Evolutionary conservation across 75 land plant species (phyloP), one percentile per base, ranked within the genome.

Genomic region (Azolla pinnata): DNA sequence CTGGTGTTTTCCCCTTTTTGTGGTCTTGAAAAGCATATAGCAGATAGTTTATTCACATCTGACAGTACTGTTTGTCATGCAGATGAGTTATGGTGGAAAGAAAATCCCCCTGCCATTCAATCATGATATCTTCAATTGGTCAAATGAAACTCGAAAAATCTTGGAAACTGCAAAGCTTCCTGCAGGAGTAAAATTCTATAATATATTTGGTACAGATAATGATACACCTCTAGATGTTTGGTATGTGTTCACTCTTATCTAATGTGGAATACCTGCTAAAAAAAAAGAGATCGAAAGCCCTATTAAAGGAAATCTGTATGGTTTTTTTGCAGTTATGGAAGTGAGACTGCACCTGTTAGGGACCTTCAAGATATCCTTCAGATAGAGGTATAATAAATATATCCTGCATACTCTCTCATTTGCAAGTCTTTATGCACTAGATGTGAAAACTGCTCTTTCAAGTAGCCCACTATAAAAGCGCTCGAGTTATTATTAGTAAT

Each of bases 161-260:
- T 56, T 88, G 20, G 63, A 82, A 24, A 70, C 71, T 53, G 89
- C 97, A 68, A 68, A 83, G 71, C 74, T 92, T 33, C 97, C 97
- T 50, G 54, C 74, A 26, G 78, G 84, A 19, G 73, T 88, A 54
- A 68, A 68, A 67, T 92, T 88, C 44, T 92, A 82, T 50, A 92
- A 92, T 66, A 81, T 92, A 2, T 92, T 65, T 79, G 97, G 97
- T 44, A 85, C 79, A 61, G 68, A 76, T 34, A 67, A 31, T 68
- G 97, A 87, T 29, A 85, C 97, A 21, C 95, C 97, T 26, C 81
- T 75, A 59, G 69, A 83, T 77, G 84, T 85, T 33, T 81, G 95
- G 97, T 92, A 80, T 28, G 83, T 38, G 7, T 38, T 7, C 42
- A n/a, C n/a, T n/a, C n/a, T n/a, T n/a, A n/a, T n/a, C n/a, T n/a